phyloP scores from a whole-genome alignment of 2,329 filamentous ascomycete genomes.

The Venturia effusa region DNA sequence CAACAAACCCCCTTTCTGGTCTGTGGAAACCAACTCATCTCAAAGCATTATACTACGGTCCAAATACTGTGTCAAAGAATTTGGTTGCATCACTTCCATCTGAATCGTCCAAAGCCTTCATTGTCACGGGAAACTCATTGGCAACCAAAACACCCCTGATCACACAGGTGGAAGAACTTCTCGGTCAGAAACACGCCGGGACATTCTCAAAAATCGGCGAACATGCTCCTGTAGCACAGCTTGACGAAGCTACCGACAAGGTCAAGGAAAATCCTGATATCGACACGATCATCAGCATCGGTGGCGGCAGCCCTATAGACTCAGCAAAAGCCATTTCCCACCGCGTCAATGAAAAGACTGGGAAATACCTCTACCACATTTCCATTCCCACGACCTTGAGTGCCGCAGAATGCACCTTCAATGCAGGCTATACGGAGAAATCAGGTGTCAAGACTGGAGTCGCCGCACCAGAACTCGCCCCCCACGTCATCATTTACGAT shows the following conservation, averaged over 20 bases:
- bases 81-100: constrained; percentile 34
- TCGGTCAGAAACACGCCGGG: constrained; percentile 38
- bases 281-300: constrained; percentile 45
- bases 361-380: constrained; percentile 27
- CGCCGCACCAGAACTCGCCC: constrained; percentile 30
- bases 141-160: constrained; percentile 43
- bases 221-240: constrained; percentile 43
- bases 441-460: constrained; percentile 41
- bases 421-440: constrained; percentile 38
- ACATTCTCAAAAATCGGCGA: constrained; percentile 46
- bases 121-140: constrained; percentile 44
- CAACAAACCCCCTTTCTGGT: constrained; percentile 34
- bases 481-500: constrained; percentile 44
- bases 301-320: constrained; percentile 46
- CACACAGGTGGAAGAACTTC: constrained; percentile 37
- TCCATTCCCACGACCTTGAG: constrained; percentile 31
- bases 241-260: constrained; percentile 40
- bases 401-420: constrained; percentile 44
- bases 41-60: constrained; percentile 39
- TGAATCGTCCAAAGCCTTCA: constrained; percentile 42
- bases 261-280: constrained; percentile 35
- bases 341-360: constrained; percentile 23
- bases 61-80: constrained; percentile 35
- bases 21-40: constrained; percentile 42
- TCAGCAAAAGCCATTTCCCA: constrained; percentile 27